phyloP scores from a whole-genome alignment of 345 rosid species.

The Lepidium didymum region DNA sequence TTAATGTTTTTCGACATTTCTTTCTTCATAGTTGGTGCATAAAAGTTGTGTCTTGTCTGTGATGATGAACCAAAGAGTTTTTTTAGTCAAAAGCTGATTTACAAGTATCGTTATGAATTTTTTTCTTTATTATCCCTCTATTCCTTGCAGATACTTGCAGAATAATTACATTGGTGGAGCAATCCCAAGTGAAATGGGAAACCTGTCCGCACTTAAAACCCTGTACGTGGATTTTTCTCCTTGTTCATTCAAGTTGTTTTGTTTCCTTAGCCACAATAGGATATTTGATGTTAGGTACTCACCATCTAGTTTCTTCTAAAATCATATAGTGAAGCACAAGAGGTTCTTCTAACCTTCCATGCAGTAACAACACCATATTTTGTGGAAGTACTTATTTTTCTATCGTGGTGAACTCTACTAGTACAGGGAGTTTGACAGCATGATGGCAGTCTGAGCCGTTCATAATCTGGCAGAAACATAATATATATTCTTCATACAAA shows the following conservation, averaged over 20 bases:
- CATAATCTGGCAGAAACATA: background rate
- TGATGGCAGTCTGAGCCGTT: background rate
- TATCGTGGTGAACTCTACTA: background rate
- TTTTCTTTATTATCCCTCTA: background rate
- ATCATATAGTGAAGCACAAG: background rate
- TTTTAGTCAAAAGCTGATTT: background rate
- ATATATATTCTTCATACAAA: background rate
- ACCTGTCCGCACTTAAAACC: conserved; percentile 52
- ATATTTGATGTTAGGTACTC: background rate
- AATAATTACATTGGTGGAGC: conserved; percentile 73
- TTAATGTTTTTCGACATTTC: background rate
- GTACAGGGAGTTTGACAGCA: background rate
- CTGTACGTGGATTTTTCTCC: conserved; percentile 49
- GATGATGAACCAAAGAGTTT: background rate
- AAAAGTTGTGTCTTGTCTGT: background rate
- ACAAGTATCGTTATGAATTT: background rate
- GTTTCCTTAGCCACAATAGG: background rate
- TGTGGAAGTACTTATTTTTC: background rate
- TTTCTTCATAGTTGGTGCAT: background rate
- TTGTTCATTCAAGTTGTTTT: background rate
- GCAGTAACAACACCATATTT: background rate
- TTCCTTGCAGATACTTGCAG: conserved; percentile 73
- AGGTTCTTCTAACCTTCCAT: conserved; percentile 1
- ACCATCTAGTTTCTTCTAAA: background rate
- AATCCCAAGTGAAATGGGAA: conserved; percentile 87